These are phyloP conservation scores for Scheffersomyces cryptocercus DNA, from an alignment of 1,139 yeast genomes.

Conservation along the genomic window DNA sequence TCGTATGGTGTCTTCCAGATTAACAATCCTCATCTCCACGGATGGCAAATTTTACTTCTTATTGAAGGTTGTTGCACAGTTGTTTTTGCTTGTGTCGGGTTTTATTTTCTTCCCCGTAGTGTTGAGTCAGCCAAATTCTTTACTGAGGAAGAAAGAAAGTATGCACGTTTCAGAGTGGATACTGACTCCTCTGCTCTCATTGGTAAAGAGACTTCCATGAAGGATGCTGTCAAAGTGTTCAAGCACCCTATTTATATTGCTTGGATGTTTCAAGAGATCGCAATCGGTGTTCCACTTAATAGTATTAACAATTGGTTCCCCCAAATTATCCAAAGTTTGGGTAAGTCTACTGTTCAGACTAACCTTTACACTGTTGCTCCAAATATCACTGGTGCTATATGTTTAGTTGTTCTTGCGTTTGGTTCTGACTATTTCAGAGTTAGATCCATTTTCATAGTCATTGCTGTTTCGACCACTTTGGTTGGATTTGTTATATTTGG, in stretches of 20 bases:
- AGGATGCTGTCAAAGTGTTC: slow-evolving; percentile 29
- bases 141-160: slow-evolving; percentile 25
- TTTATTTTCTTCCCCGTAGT: slow-evolving; percentile 21
- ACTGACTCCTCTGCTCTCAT: slow-evolving; percentile 28
- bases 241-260: slow-evolving; percentile 26
- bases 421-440: slow-evolving; percentile 24
- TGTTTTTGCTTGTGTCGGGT: slow-evolving; percentile 14
- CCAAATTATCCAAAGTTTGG: slow-evolving; percentile 28
- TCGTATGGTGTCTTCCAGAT: slow-evolving; percentile 24
- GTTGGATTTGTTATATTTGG: slow-evolving; percentile 49
- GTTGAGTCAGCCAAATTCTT: slow-evolving; percentile 28
- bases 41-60: slow-evolving; percentile 26
- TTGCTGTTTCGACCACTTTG: slow-evolving; percentile 38
- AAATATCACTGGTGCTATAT: slow-evolving; percentile 30
- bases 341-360: slow-evolving; percentile 29
- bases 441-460: slow-evolving; percentile 36
- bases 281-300: slow-evolving; percentile 50
- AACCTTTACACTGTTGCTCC: slow-evolving; percentile 33
- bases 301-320: slow-evolving; percentile 52
- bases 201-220: slow-evolving; percentile 20
- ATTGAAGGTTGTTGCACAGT: slow-evolving; percentile 22
- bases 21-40: slow-evolving; percentile 8
- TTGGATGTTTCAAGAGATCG: slow-evolving; percentile 40
- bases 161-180: slow-evolving; percentile 24
- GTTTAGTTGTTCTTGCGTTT: slow-evolving; percentile 22